Evolutionary conservation across 148 eudicot genomes (phyloP), one percentile per base, ranked within the genome.

Genomic region (Fagopyrum esculentum): DNA sequence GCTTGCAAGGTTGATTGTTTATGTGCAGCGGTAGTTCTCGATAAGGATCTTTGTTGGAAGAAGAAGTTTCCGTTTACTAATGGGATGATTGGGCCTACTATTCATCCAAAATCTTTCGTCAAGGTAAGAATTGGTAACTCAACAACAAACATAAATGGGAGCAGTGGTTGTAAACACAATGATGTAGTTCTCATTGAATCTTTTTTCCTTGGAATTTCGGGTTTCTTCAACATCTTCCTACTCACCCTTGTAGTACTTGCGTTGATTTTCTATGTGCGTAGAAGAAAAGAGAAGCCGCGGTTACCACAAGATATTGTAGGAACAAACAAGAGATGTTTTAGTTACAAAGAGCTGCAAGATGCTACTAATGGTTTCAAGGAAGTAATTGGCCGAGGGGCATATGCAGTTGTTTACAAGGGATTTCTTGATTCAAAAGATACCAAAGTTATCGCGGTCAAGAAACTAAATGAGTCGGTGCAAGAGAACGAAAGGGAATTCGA

Each of bases 1-100:
- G 69, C 77, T 71, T 88, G 91, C 78, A 68, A 76, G 48, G 51
- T 79, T 16, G 89, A 88, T 66, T 88, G 91, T 72, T 81, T 88
- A 35, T 88, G 89, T 56, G 89, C 77, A 44, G 86, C 72, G 4
- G 80, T 57, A 55, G 74, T 79, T 17, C 74, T 79, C 50, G 10
- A 16, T 17, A 4, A 17, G 4, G 10, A 3, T 5, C 71, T 30
- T 5, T 79, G 85, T 54, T 82, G 82, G 78, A 79, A 79, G 82
- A 82, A 82, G 78, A 82, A 43, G 78, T 45, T 29, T n/a, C 85
- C 82, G 5, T 80, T 82, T 17, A 69, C 82, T 2, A 69, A 74
- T 19, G 84, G 82, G 63, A 71, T 77, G 75, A 30, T 55, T 0
- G 80, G 50, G 9, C 11, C 6, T 15, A 1, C 15, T 26, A 73